phyloP scores from a whole-genome alignment of 1,284 basidiomycete species.

The Polyporus tsugae region DNA sequence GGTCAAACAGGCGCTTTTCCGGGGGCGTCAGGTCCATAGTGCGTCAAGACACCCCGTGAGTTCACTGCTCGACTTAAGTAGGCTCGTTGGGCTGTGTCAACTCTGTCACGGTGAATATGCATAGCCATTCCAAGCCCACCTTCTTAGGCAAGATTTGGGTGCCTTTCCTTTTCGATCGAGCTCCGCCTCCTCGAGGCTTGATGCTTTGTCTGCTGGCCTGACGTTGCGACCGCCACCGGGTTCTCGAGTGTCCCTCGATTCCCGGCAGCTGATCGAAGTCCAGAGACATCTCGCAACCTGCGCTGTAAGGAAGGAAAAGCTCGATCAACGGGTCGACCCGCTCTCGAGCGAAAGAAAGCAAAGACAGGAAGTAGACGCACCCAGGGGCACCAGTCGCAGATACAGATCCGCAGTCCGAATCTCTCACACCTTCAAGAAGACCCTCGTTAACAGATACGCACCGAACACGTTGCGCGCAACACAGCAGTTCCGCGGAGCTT shows the following conservation, averaged over 20 bases:
- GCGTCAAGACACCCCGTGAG: no score
- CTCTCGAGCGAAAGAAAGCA: not conserved
- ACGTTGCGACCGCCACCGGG: not conserved
- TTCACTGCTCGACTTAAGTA: no score
- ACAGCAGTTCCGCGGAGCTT: not conserved
- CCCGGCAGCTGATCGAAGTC: not conserved
- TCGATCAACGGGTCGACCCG: not conserved
- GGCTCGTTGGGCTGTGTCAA: no score
- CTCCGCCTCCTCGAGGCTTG: no score
- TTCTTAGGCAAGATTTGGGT: no score
- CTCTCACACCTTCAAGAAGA: not conserved
- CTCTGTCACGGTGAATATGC: no score
- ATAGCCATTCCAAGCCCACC: no score
- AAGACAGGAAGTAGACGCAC: not conserved
- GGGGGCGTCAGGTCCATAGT: no score
- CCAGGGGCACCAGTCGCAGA: not conserved
- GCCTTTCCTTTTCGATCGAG: no score
- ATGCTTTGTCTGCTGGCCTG: no score
- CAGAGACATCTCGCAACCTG: no score
- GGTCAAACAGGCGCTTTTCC: no score
- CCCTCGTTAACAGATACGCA: not conserved
- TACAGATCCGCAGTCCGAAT: not conserved
- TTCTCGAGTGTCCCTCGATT: not conserved
- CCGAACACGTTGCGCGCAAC: not conserved
- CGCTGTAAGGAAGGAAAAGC: not conserved